Base-by-base conservation (phyloP, 495 filamentous ascomycete species). In the Neurospora sp. region DNA sequence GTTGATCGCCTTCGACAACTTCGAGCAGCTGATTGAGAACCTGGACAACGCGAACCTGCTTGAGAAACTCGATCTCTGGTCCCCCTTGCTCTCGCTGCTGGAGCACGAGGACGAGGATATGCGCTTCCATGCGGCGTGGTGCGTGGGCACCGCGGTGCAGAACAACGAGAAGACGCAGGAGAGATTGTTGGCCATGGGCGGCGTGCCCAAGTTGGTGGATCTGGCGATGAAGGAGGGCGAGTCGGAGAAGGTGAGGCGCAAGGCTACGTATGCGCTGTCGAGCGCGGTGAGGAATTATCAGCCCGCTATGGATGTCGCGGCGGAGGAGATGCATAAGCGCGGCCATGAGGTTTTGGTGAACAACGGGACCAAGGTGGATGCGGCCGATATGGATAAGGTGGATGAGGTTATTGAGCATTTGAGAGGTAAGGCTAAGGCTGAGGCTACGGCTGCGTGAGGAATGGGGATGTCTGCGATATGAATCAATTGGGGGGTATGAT, bases 31-130 rank as follows among this genome's bases (percentile, higher is more conserved):
- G 48, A 90, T 98, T 75, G 96, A 97, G 84, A 87, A 85, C 45
- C 87, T 98, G 73, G 96, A 99, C 84, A 99, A 98, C 82, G 94
- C 96, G 68, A 98, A 97, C 84, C 94, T 97, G 80, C 84, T 97
- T 70, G 90, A 89, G 68, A 86, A 87, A 8, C 83, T 97, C 17
- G 87, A 86, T 8, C 83, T 98, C 68, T 99, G 96, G 96, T 85
- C 87, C 8, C 93, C 93, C 22, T 82, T 99, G 68, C 84, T 97
- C 8, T 76, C 82, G 3, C 86, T 92, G 48, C 85, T 99, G 20
- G 78, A 83, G 61, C 85, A 90, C 73, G 84, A 87, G 39, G 92
- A 97, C 75, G 75, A 82, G 0, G 91, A 94, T 59, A 83, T 97
- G 76, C 85, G 94, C 72, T 86, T 83, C 59, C 91, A 92, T 86